phyloP scores from a whole-genome alignment of 2,329 filamentous ascomycete species.

The Pyrenochaeta sp. region DNA sequence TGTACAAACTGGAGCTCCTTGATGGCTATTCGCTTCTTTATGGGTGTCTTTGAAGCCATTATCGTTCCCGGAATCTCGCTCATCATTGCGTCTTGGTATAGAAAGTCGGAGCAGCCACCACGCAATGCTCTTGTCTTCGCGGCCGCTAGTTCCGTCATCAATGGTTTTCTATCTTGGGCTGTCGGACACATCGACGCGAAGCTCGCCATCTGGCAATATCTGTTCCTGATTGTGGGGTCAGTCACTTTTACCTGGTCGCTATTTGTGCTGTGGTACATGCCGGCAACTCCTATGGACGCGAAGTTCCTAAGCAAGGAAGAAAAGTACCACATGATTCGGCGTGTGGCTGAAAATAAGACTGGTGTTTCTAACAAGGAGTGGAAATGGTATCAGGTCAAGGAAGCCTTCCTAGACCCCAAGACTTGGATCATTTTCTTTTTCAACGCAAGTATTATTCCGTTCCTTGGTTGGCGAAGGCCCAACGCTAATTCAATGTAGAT shows the following conservation, averaged over 20 bases:
- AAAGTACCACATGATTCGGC: conserved; percentile 39
- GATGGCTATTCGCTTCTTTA: conserved; percentile 55
- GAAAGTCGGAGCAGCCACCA: conserved; percentile 67
- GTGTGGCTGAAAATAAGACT: conserved; percentile 54
- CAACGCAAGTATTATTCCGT: conserved; percentile 2
- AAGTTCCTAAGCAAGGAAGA: conserved; percentile 9
- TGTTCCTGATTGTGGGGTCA: conserved; percentile 65
- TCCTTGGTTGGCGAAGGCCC: neutral
- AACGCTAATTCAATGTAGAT: conserved; percentile 5
- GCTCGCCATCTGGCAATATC: conserved; percentile 27
- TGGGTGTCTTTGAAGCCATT: conserved; percentile 60
- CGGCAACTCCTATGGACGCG: conserved; percentile 49
- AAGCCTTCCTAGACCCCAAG: conserved; percentile 55
- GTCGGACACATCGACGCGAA: conserved; percentile 58
- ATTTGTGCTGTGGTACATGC: conserved; percentile 61
- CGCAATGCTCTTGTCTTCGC: conserved; percentile 51
- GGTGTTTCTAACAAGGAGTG: conserved; percentile 58
- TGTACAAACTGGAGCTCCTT: conserved; percentile 6
- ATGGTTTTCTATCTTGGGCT: conserved; percentile 64
- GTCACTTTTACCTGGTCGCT: conserved; percentile 39
- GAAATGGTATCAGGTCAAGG: conserved; percentile 53
- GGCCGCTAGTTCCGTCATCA: conserved; percentile 62
- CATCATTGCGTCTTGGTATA: conserved; percentile 71
- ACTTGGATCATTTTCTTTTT: conserved; percentile 42
- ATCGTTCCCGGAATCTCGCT: conserved; percentile 65